Evolutionary conservation across 345 rosid genomes (phyloP).

Genomic region (Citrus unshiu): DNA sequence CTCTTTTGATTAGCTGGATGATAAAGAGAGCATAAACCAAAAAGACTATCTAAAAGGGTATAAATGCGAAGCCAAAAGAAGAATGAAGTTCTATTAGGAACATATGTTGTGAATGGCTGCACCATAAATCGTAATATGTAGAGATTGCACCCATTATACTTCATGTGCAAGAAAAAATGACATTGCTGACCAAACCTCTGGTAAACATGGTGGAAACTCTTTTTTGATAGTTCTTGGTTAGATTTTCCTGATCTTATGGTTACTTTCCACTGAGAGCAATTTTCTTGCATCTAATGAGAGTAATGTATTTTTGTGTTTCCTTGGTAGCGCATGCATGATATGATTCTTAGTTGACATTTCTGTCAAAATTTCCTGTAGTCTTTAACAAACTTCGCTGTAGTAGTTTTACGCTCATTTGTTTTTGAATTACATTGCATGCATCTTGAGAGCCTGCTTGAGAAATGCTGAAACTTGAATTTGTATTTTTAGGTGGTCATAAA

Average conservation of each 20-base stretch:
- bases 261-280: background rate
- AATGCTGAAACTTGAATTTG: background rate
- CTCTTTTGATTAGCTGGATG: background rate
- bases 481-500: background rate
- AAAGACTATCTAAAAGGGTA: background rate
- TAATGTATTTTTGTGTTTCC: background rate
- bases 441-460: background rate
- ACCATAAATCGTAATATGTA: background rate
- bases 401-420: background rate
- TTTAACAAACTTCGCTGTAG: background rate
- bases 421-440: background rate
- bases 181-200: background rate
- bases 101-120: background rate
- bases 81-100: background rate
- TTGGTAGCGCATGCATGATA: background rate
- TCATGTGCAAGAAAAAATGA: background rate
- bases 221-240: background rate
- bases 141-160: background rate
- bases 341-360: background rate
- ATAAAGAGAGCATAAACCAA: background rate
- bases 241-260: background rate
- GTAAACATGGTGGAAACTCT: background rate
- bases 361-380: background rate
- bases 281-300: background rate
- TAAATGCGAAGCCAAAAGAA: background rate